Evolutionary conservation across 2,329 filamentous ascomycete genomes (phyloP).

Genomic region (Aspergillus sp.): DNA sequence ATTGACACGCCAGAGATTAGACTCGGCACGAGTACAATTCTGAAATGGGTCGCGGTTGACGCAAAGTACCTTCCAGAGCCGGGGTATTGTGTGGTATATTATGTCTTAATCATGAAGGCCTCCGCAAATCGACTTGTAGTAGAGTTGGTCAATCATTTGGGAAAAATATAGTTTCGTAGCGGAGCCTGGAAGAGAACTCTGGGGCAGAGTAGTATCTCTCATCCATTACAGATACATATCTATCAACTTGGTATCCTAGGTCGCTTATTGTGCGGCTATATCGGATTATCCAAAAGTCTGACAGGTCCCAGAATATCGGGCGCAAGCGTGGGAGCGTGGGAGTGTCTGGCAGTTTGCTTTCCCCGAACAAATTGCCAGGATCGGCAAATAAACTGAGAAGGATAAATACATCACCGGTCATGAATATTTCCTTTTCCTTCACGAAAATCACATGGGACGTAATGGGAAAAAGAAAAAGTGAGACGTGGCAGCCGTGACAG

Average conservation of each 20-base stretch:
- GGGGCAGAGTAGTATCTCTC: neutral
- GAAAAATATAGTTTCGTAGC: neutral
- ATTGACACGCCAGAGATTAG: neutral
- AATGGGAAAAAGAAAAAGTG: neutral
- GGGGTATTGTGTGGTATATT: neutral
- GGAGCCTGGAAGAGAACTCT: neutral
- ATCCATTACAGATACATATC: neutral
- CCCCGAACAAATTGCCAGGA: neutral
- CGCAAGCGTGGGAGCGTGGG: conserved; percentile 14
- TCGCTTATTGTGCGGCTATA: neutral
- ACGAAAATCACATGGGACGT: neutral
- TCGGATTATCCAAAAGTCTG: neutral
- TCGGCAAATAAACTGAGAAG: neutral
- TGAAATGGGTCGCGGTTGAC: neutral
- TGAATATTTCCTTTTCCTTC: neutral
- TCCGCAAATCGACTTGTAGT: neutral
- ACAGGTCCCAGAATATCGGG: conserved; percentile 16
- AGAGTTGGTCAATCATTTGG: neutral
- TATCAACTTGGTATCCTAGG: neutral
- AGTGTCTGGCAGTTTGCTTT: neutral
- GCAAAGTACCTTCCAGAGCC: neutral
- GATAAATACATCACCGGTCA: neutral
- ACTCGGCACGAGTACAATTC: neutral
- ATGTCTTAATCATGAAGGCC: neutral
- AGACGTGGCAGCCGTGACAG: neutral